phyloP scores from a whole-genome alignment of 257 asterid species.

The Catharanthus roseus region DNA sequence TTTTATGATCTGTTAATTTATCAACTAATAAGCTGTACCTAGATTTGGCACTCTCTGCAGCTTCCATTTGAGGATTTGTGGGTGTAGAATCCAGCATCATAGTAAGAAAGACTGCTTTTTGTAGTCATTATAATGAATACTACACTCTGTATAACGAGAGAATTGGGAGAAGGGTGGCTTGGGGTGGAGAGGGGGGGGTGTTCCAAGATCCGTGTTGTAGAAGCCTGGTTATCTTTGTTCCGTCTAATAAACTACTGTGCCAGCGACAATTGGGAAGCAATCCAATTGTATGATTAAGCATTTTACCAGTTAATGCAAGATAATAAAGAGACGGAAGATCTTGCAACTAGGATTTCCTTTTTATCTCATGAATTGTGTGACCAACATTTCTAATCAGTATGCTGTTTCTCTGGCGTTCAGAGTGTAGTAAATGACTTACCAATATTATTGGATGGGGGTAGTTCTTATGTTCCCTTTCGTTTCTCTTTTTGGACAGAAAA shows the following conservation, averaged over 20 bases:
- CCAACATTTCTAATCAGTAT: neutral
- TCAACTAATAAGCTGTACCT: neutral
- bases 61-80: neutral
- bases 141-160: neutral
- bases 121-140: neutral
- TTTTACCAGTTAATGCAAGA: neutral
- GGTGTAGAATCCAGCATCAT: neutral
- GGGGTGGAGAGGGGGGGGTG: too few relatives aligned
- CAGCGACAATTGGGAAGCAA: neutral
- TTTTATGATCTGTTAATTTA: too few relatives aligned
- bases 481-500: neutral
- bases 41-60: neutral
- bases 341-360: neutral
- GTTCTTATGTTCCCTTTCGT: neutral
- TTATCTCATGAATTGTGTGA: neutral
- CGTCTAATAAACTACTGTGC: neutral
- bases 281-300: neutral
- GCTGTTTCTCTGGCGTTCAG: neutral
- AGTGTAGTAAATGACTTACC: neutral
- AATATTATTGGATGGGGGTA: neutral
- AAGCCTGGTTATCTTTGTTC: neutral
- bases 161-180: too few relatives aligned
- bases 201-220: too few relatives aligned
- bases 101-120: neutral
- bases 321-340: neutral